Evolutionary conservation across 225 moss, liverwort and hornwort species (phyloP).

Genomic region (Rhytidiadelphus loreus): DNA sequence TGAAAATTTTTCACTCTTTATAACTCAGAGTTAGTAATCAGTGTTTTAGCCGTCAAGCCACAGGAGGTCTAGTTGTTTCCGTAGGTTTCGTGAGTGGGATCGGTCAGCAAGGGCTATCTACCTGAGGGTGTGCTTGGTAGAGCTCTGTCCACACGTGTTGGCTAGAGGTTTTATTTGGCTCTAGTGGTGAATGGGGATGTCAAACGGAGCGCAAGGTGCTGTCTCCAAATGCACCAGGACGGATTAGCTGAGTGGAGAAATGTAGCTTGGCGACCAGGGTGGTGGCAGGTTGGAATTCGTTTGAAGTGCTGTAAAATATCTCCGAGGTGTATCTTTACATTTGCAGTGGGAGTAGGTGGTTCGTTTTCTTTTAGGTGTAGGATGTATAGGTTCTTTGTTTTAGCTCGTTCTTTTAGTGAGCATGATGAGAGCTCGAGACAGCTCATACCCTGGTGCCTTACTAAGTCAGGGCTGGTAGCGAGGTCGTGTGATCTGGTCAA

Average conservation of each 20-base stretch:
- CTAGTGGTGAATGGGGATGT: background rate
- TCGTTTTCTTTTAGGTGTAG: background rate
- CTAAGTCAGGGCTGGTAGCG: background rate
- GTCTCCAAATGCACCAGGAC: background rate
- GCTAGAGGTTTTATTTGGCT: background rate
- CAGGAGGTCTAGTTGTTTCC: background rate
- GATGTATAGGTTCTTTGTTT: background rate
- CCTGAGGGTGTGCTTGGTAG: background rate
- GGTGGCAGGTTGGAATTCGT: background rate
- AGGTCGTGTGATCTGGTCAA: background rate
- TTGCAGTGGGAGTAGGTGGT: background rate
- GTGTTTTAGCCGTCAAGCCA: background rate
- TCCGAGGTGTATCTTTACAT: background rate
- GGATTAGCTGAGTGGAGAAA: background rate
- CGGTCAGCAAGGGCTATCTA: background rate
- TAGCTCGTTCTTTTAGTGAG: background rate
- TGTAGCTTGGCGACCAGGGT: background rate
- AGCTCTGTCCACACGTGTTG: background rate
- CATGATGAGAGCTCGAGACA: background rate
- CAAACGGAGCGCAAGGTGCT: background rate
- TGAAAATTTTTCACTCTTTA: background rate
- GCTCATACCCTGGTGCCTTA: background rate
- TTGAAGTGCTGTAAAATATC: background rate
- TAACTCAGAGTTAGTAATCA: background rate
- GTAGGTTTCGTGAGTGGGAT: background rate